phyloP scores from a whole-genome alignment of 345 rosid genomes.

The Ceriops zippeliana region DNA sequence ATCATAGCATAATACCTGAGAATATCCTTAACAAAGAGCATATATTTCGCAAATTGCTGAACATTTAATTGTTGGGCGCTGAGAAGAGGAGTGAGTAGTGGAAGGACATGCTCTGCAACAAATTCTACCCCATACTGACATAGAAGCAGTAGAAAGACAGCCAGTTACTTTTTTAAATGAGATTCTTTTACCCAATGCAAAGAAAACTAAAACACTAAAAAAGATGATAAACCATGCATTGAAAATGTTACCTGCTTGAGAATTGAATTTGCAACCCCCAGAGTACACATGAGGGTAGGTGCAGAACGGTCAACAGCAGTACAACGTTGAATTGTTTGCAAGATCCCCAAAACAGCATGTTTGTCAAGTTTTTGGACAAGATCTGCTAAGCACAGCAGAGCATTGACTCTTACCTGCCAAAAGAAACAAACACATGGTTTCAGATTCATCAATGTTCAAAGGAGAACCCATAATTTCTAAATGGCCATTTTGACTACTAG shows the following conservation, averaged over 20 bases:
- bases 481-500: too few relatives aligned
- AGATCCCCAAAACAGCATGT: constrained; percentile 60
- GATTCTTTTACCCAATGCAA: not conserved
- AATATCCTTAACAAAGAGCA: constrained; percentile 85
- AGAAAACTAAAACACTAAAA: not conserved
- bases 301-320: constrained; percentile 93
- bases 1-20: constrained; percentile 52
- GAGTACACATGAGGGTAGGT: constrained; percentile 97
- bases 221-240: constrained; percentile 6
- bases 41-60: constrained; percentile 93
- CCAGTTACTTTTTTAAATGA: constrained; percentile 2
- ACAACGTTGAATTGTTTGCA: constrained; percentile 89
- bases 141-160: constrained; percentile 9
- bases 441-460: not conserved
- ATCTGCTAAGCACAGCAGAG: constrained; percentile 84
- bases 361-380: constrained; percentile 69
- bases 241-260: constrained; percentile 60
- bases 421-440: constrained; percentile 18
- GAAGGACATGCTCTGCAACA: constrained; percentile 82
- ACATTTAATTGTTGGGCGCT: constrained; percentile 85
- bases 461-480: too few relatives aligned
- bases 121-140: constrained; percentile 86
- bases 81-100: constrained; percentile 79
- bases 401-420: constrained; percentile 88
- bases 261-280: constrained; percentile 84